phyloP scores from a whole-genome alignment of 306 rosid genomes.

The Chamaecrista fasciculata region DNA sequence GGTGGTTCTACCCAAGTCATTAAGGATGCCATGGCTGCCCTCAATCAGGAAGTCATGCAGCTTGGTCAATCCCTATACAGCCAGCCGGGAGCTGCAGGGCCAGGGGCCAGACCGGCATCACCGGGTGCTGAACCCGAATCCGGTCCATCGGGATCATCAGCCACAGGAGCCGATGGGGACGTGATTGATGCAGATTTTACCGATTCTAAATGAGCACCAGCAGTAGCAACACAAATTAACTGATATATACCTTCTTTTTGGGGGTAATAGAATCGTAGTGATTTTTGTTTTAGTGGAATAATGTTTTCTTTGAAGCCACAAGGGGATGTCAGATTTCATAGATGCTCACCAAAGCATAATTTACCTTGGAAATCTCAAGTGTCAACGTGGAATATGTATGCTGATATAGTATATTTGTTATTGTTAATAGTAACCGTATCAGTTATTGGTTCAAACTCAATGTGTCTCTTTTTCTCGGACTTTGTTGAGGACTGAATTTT shows the following conservation, averaged over 20 bases:
- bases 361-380: slow-evolving; percentile 23
- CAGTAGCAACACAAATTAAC: slow-evolving; percentile 23
- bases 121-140: slow-evolving; percentile 62
- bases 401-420: background rate
- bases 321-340: slow-evolving; percentile 17
- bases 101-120: slow-evolving; percentile 45
- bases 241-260: background rate
- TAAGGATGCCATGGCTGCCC: slow-evolving; percentile 87
- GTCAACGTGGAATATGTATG: slow-evolving; percentile 24
- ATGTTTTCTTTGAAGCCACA: slow-evolving; percentile 14
- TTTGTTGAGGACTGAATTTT: background rate
- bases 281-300: slow-evolving; percentile 29
- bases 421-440: too few relatives aligned
- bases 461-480: too few relatives aligned
- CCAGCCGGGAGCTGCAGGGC: slow-evolving; percentile 67
- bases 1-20: slow-evolving; percentile 74
- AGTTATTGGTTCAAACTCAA: too few relatives aligned
- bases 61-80: slow-evolving; percentile 83
- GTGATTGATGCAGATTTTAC: slow-evolving; percentile 89
- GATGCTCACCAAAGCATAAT: slow-evolving; percentile 22
- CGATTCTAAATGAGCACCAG: slow-evolving; percentile 54
- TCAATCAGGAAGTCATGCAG: slow-evolving; percentile 96
- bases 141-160: slow-evolving; percentile 65
- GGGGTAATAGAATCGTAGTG: slow-evolving; percentile 7
- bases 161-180: slow-evolving; percentile 68